These are phyloP conservation scores for Elongisporangium prolatum DNA, from an alignment of 352 stramenopile species.

Conservation along the genomic window DNA sequence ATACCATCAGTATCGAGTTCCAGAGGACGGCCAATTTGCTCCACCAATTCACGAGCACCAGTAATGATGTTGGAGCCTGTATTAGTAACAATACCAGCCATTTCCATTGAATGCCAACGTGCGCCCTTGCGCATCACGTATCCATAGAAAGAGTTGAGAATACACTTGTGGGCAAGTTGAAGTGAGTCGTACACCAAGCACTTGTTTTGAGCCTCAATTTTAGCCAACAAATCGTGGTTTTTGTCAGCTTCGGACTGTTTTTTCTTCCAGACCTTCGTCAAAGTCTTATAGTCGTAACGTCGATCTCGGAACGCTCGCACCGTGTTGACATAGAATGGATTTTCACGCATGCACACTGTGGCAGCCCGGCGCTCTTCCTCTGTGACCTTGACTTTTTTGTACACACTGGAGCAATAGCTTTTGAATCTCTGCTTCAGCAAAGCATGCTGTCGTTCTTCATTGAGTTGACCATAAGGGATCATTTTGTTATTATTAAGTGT, in stretches of 20 bases:
- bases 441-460: conserved; percentile 51
- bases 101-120: conserved; percentile 99
- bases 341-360: conserved; percentile 99
- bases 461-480: conserved; percentile 60
- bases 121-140: conserved; percentile 99
- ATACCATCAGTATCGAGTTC: conserved; percentile 99
- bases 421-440: conserved; percentile 82
- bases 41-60: conserved; percentile 89
- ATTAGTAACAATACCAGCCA: conserved; percentile 99
- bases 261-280: conserved; percentile 95
- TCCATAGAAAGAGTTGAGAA: conserved; percentile 99
- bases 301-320: conserved; percentile 98
- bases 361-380: conserved; percentile 92
- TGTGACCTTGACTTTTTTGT: conserved; percentile 97
- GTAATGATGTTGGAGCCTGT: conserved; percentile 98
- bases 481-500: conserved; percentile 12
- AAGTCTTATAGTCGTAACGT: conserved; percentile 98
- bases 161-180: conserved; percentile 99
- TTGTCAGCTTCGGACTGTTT: conserved; percentile 77
- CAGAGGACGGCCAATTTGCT: conserved; percentile 94
- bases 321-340: conserved; percentile 99
- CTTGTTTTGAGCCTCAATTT: conserved; percentile 87
- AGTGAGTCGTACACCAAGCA: conserved; percentile 97
- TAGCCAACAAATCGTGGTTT: conserved; percentile 75
- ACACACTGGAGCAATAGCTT: conserved; percentile 96